Evolutionary conservation across 371 early-diverging fungal species (phyloP), one percentile per base, ranked within the genome.

Genomic region (Syncephalis plumigaleata): DNA sequence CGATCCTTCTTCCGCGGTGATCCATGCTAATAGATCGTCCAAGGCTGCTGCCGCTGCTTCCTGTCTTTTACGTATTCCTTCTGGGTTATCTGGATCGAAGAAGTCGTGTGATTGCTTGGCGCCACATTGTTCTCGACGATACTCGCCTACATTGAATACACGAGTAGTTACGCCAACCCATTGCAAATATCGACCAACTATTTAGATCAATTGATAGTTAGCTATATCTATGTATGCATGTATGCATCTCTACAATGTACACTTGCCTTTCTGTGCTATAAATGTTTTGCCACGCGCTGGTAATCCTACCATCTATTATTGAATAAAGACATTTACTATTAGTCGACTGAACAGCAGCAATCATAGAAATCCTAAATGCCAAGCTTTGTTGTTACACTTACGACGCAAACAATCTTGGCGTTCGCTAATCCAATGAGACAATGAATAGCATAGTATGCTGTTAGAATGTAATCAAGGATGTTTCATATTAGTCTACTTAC

Each of bases 71-170:
- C 69, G 60, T 44, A 70, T 71, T 7, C 77, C 81, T 36, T 77
- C 81, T 11, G 61, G 59, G 56, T 96, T 87, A 45, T 58, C 51
- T 2, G 88, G 83, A 59, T 94, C 91, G 60, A 94, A 98, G 59
- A 96, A 98, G 36, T 74, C 67, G 60, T 87, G 85, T 25, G 69
- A 67, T 48, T 79, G 73, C 50, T 73, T 59, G 11, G 91, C 81
- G 20, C 98, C 95, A 46, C 73, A 77, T 3, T 82, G 58, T 47
- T 86, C 70, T 36, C 97, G 74, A 25, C 98, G 77, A 58, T 96
- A 96, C 56, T 91, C 84, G 46, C 96, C 98, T 22, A 98, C 96
- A 55, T 95, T 98, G 66, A 96, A 98, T 25, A 95, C 89, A 56
- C 79, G 77, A 42, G 89, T 79, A 13, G 74, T 70, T 40, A 93